phyloP scores from a whole-genome alignment of 208 protist genomes.

The Trichomonas vaginalis region DNA sequence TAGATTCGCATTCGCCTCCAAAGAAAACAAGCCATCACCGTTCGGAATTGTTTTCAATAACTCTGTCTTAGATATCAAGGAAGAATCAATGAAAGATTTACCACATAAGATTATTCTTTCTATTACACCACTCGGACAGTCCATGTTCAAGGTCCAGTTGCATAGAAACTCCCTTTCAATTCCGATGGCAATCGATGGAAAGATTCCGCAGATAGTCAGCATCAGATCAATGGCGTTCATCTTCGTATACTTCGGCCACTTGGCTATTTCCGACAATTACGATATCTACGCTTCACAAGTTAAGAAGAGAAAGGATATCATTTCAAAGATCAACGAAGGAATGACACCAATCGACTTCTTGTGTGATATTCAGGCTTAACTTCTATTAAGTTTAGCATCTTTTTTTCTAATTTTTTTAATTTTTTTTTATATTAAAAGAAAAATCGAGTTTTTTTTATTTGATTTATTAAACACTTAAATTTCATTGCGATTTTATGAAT shows the following conservation, averaged over 20 bases:
- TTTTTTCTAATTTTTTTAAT: no score
- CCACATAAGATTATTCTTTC: not conserved
- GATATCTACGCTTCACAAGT: not conserved
- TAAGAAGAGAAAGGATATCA: not conserved
- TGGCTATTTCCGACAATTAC: not conserved
- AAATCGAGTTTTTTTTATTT: no score
- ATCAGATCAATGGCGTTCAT: not conserved
- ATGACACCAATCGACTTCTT: not conserved
- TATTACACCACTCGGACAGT: not conserved
- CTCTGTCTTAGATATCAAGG: not conserved
- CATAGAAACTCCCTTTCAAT: not conserved
- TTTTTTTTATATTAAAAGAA: no score
- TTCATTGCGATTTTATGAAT: no score
- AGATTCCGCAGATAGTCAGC: not conserved
- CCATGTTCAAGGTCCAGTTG: not conserved
- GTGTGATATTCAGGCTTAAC: not conserved
- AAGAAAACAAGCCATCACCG: not conserved
- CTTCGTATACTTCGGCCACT: not conserved
- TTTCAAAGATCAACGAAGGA: not conserved
- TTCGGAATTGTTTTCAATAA: not conserved
- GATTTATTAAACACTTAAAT: no score
- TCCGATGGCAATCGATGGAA: not conserved
- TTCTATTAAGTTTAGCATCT: no score
- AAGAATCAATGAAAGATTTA: not conserved
- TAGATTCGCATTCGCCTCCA: not conserved